These are phyloP conservation scores for Parafenestella ontariensis DNA, from an alignment of 2,329 filamentous ascomycete genomes.

Conservation along the genomic window DNA sequence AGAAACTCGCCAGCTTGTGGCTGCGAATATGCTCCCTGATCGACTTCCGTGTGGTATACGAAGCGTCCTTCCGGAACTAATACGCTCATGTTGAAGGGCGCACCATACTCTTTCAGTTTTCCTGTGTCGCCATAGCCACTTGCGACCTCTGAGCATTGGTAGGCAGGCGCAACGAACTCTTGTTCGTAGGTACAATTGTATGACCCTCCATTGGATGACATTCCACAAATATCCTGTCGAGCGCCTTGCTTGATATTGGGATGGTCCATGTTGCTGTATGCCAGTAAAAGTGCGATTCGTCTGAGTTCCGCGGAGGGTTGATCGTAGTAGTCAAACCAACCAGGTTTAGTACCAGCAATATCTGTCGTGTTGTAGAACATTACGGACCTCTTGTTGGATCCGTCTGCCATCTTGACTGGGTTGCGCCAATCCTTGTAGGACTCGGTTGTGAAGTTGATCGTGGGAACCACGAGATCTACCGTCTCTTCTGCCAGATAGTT, in stretches of 20 bases:
- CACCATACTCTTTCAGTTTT: constrained; percentile 28
- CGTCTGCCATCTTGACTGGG: constrained; percentile 33
- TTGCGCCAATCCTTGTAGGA: constrained; percentile 40
- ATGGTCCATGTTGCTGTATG: constrained; percentile 39
- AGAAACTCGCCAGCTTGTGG: constrained; percentile 33
- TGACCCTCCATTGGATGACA: constrained; percentile 35
- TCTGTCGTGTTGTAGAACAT: constrained; percentile 48
- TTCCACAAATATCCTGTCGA: constrained; percentile 46
- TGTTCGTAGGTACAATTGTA: constrained; percentile 47
- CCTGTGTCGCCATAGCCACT: constrained; percentile 24
- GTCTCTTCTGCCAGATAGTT: constrained; percentile 28
- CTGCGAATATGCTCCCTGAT: constrained; percentile 35
- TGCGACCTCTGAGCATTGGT: constrained; percentile 41
- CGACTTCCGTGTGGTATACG: constrained; percentile 40
- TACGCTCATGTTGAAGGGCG: constrained; percentile 43
- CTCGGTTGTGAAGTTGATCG: constrained; percentile 41
- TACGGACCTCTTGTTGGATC: constrained; percentile 34
- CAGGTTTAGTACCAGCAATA: constrained; percentile 12
- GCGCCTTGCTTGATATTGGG: constrained; percentile 36
- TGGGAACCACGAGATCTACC: constrained; percentile 26
- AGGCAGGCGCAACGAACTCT: constrained; percentile 39
- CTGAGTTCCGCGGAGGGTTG: constrained; percentile 40
- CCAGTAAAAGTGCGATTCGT: constrained; percentile 39
- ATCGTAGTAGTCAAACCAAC: constrained; percentile 48
- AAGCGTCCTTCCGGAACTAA: constrained; percentile 38